Base-by-base conservation (phyloP, 306 rosid genomes). In the Cicer bijugum region DNA sequence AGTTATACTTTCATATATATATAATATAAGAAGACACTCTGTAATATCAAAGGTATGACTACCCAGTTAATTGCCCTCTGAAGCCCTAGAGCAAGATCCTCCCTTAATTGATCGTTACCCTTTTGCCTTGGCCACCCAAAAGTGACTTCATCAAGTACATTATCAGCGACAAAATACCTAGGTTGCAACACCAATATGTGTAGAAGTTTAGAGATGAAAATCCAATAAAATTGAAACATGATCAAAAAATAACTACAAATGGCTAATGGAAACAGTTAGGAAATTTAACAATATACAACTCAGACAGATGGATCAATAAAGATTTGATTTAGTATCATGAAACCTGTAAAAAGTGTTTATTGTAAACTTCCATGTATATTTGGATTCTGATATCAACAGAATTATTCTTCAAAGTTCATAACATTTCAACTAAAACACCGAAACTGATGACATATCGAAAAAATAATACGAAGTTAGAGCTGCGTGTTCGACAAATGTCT, bases 31-130 rank as follows among this genome's bases (percentile, higher is more conserved):
- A 68, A 70, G 75, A 16, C 19, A 75, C 52, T 69, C 40, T 51
- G 53, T 14, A 15, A 16, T 72, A 63, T 46, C n/a, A 67, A 46
- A 67, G 75, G 77, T 69, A 67, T 65, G 66, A 73, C 53, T 88
- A 93, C 98, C 98, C 98, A 91, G 69, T 88, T 91, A 62, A 91
- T 93, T 76, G 98, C 98, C 85, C 88, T 86, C 71, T 91, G 97
- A 80, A 93, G 93, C 75, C 84, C 86, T 73, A 85, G 82, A 75
- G 92, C 85, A 80, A 93, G 97, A 66, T 80, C 76, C 82, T 91
- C 91, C 88, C 89, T 93, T 52, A 85, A 75, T 62, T 80, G 89
- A 77, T 80, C 63, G 79, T 75, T 92, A 69, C 85, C 81, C 81
- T 81, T 90, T 83, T 86, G 86, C 82, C 92, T 89, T 58, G 98